These are phyloP conservation scores for Cucurbita ficifolia DNA, from an alignment of 306 rosid species.

Conservation along the genomic window DNA sequence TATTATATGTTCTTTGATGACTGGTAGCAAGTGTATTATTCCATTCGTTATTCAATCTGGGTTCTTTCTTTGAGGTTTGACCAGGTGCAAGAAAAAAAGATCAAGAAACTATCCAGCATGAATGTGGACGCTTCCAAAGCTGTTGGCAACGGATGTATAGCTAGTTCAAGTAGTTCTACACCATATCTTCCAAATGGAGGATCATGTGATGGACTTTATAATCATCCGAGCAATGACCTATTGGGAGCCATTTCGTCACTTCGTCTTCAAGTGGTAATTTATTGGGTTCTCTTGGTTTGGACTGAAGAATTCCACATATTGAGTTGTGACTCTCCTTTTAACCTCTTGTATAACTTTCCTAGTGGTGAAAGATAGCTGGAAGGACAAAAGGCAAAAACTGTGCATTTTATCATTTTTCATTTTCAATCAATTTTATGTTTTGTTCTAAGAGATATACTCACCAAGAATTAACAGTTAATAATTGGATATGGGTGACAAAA, in stretches of 20 bases:
- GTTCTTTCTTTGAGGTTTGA: conserved; percentile 19
- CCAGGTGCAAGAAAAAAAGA: conserved; percentile 97
- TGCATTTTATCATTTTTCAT: background rate
- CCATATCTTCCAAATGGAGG: conserved; percentile 75
- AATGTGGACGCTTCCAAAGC: conserved; percentile 66
- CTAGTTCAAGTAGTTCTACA: conserved; percentile 53
- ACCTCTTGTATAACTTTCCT: background rate
- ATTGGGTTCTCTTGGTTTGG: background rate
- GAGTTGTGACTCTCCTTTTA: background rate
- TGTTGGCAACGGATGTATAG: conserved; percentile 63
- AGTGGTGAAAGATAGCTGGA: background rate
- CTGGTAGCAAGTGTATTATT: background rate
- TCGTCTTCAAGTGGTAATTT: conserved; percentile 78
- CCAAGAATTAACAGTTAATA: background rate
- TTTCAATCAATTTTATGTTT: background rate
- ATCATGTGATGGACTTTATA: conserved; percentile 36
- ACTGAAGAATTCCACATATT: background rate
- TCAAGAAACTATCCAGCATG: conserved; percentile 83
- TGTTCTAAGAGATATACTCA: background rate
- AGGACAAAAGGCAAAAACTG: background rate
- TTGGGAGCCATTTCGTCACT: conserved; percentile 65
- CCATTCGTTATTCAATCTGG: conserved; percentile 5
- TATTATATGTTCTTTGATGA: background rate
- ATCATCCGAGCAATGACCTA: conserved; percentile 41
- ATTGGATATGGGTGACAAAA: background rate